Base-by-base conservation (phyloP, 257 asterid genomes). In the Salvia splendens region DNA sequence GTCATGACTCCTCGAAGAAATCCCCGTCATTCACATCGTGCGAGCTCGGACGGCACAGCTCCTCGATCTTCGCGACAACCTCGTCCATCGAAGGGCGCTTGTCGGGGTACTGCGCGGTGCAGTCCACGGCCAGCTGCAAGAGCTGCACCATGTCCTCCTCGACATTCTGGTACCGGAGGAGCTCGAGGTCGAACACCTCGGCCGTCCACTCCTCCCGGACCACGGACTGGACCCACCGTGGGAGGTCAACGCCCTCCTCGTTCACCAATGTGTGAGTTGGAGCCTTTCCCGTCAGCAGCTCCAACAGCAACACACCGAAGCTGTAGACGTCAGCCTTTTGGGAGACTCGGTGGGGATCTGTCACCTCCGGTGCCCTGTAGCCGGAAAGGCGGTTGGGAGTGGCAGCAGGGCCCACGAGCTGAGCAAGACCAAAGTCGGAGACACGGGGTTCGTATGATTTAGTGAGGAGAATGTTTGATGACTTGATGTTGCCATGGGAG, bases 91-190 rank as follows among this genome's bases (percentile, higher is more conserved):
- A 43, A 3, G 91, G 91, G 0, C 91, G 85, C 53, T 79, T 80
- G 59, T 85, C 91, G 0, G 91, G 91, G 15, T 80, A 77, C 58
- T 79, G 83, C 0, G 77, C 85, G 0, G 91, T 83, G 74, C 91
- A 83, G 64, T 85, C 87, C 8, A 85, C 82, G 0, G 88, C 91
- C 5, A 85, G 85, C 72, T 85, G 86, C 73, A 85, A 59, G 43
- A 85, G 77, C 80, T 79, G 91, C 46, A 85, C 88, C 88, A 85
- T 85, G 33, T 85, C 86, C 78, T 85, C 91, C 73, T 85, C 91
- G 0, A 83, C 85, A 6, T 75, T 85, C 52, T 83, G 86, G 14
- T 85, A 85, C 11, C 91, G 75, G 11, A 85, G 86, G 17, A 85
- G 91, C 53, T 85, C 91, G 0, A 79, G 70, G 6, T 85, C 91